These are phyloP conservation scores for Myxozyma neglecta DNA, from an alignment of 805 yeast genomes.

Conservation along the genomic window DNA sequence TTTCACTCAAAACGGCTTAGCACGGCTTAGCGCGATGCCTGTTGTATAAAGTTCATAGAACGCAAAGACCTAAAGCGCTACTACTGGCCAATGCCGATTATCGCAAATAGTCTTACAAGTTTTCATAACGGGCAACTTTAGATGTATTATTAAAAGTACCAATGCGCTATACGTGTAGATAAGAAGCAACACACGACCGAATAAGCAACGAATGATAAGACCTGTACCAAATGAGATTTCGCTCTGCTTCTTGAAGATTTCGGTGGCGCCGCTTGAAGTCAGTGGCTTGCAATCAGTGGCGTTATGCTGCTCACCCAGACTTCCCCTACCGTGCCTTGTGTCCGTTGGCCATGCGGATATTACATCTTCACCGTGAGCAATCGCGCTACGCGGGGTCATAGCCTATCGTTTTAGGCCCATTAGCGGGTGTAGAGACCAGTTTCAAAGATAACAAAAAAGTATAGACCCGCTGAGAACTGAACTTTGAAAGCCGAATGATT, in stretches of 20 bases:
- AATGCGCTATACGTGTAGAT: no score
- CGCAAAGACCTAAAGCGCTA: neutral
- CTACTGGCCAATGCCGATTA: neutral
- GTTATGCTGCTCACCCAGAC: neutral
- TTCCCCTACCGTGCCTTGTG: neutral
- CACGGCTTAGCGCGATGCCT: conserved; percentile 6
- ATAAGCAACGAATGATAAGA: neutral
- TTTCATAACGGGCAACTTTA: no score
- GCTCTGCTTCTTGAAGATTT: neutral
- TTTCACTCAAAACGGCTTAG: neutral
- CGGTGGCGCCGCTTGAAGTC: neutral
- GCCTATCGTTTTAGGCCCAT: neutral
- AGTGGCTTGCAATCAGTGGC: conserved; percentile 4
- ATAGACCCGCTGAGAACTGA: no score
- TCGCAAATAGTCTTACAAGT: neutral
- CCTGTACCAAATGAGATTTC: neutral
- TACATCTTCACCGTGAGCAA: neutral
- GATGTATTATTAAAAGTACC: no score
- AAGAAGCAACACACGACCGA: no score
- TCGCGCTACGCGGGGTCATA: neutral
- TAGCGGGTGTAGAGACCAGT: neutral
- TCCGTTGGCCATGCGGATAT: neutral
- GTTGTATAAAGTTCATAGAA: neutral
- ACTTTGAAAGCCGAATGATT: no score
- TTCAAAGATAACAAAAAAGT: no score